Percentiles rank a stretch among this genome's conserved stretches.
These are phyloP conservation scores for Stentor coeruleus DNA, from an alignment of 73 alveolate species.

Conservation along the genomic window DNA sequence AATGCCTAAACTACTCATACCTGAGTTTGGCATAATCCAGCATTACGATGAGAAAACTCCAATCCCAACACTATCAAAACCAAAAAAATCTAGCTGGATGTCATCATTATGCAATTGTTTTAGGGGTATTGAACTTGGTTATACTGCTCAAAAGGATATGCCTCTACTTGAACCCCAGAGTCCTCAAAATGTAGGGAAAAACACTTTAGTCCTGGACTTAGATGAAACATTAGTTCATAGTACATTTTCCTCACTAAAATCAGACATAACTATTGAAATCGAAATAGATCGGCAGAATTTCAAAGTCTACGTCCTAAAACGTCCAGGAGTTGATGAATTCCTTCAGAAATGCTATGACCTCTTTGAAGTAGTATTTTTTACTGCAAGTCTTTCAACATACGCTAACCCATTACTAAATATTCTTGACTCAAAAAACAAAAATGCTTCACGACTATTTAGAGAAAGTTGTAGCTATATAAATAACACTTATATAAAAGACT, in stretches of 20 bases:
- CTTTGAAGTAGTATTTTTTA: slow-evolving; percentile 51
- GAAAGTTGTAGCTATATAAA: slow-evolving; percentile 44
- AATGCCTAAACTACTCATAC: too few relatives aligned
- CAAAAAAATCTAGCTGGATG: too few relatives aligned
- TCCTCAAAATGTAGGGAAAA: slow-evolving; percentile 25
- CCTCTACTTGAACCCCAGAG: too few relatives aligned
- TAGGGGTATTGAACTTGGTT: too few relatives aligned
- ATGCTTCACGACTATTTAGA: slow-evolving; percentile 37
- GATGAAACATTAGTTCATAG: slow-evolving; percentile 68
- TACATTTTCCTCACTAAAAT: slow-evolving; percentile 25
- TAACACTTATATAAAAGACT: slow-evolving; percentile 47
- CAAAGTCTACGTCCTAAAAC: slow-evolving; percentile 61
- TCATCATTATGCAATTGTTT: too few relatives aligned
- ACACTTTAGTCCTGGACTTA: slow-evolving; percentile 53
- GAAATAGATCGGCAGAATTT: not conserved
- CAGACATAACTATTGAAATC: not conserved
- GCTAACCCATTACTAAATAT: slow-evolving; percentile 58
- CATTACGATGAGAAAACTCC: too few relatives aligned
- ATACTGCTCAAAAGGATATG: too few relatives aligned
- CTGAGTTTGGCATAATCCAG: too few relatives aligned
- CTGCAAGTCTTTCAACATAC: slow-evolving; percentile 52
- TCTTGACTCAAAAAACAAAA: slow-evolving; percentile 41
- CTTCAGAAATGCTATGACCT: slow-evolving; percentile 46
- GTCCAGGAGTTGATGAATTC: slow-evolving; percentile 82
- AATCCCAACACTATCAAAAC: too few relatives aligned